Evolutionary conservation across 176 grass and related monocot species (phyloP), one percentile per base, ranked within the genome.

Genomic region (Zizania latifolia): DNA sequence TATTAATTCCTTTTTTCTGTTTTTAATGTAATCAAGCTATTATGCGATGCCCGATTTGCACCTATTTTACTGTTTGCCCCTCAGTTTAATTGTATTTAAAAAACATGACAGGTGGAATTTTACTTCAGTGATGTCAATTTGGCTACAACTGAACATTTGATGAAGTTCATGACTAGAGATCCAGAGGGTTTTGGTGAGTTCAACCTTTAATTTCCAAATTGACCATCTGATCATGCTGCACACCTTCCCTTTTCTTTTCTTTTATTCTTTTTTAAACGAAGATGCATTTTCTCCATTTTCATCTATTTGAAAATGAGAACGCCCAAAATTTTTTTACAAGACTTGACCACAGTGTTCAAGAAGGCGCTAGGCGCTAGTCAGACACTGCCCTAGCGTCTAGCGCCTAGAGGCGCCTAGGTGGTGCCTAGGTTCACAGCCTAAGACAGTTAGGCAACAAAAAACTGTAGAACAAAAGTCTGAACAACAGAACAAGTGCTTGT

Each of bases 91-190:
- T 35, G 9, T 33, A 35, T 78, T 81, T 92, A 23, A 32, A 78
- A 79, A 83, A 37, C 45, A 2, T 79, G 37, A 28, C 83, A 97
- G 93, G 93, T 97, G 51, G 93, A 97, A 36, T 97, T 93, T 86
- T 97, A 97, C 77, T 97, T 97, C 80, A 97, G 93, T 70, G 93
- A 97, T 86, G 76, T 85, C 71, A 97, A 97, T 86, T 75, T 97
- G 68, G 93, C 90, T 38, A 97, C 93, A 48, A 97, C 93, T 80
- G 93, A 97, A 65, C 93, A 97, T 71, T 85, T 97, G 80, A 90
- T 97, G 76, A 92, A 72, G 72, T 97, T 90, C 65, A 97, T 97
- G 28, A 65, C 70, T 63, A 97, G 93, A 81, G 93, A 93, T 74
- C 85, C 90, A n/a, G 93, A 93, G 15, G 93, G 93, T 76, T 97